phyloP scores from a whole-genome alignment of 23 red algal species.

The Gracilaria gracilis region DNA sequence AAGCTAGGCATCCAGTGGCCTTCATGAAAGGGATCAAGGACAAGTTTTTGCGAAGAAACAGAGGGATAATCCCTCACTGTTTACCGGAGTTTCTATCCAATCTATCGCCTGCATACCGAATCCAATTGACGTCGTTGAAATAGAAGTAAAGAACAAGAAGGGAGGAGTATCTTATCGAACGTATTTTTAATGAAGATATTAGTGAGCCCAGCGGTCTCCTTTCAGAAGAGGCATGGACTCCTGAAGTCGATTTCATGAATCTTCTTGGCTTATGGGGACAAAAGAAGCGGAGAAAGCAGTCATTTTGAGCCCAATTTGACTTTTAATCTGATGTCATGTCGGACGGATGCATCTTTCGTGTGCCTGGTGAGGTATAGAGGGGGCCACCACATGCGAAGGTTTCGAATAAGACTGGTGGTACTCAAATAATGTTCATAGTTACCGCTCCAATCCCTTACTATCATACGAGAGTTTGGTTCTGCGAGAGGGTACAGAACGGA shows the following conservation, averaged over 20 bases:
- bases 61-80: neutral
- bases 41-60: neutral
- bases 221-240: neutral
- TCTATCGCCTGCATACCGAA: neutral
- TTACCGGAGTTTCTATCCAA: neutral
- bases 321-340: too few species aligned
- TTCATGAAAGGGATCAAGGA: slow-evolving; percentile 16
- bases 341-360: too few species aligned
- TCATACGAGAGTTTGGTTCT: too few species aligned
- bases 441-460: too few species aligned
- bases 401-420: too few species aligned
- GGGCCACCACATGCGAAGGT: too few species aligned
- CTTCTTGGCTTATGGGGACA: neutral
- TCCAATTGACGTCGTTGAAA: slow-evolving; percentile 3
- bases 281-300: too few species aligned
- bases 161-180: neutral
- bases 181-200: slow-evolving; percentile 8
- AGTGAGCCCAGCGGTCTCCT: neutral
- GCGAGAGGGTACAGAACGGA: too few species aligned
- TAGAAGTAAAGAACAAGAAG: neutral
- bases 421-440: too few species aligned
- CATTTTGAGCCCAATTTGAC: too few species aligned
- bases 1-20: neutral
- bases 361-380: too few species aligned
- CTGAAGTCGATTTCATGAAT: neutral